Base-by-base conservation (phyloP, 768 basidiomycete species). In the Leccinellum rugosiceps region DNA sequence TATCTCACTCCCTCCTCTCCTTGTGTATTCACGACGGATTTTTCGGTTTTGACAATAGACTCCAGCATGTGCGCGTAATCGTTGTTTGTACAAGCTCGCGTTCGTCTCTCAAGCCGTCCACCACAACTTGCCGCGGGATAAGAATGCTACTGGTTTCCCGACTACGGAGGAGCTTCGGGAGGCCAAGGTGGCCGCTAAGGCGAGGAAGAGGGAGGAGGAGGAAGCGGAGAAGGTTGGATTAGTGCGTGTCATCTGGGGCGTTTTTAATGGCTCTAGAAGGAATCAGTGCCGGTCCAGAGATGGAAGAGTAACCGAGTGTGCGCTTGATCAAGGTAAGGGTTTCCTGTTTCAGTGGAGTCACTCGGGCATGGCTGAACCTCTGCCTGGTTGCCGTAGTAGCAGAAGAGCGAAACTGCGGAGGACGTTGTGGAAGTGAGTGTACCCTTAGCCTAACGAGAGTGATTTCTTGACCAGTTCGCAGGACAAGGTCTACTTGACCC, bases 21-120 rank as follows among this genome's bases (percentile, higher is more conserved):
- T n/a, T 6, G 19, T 44, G 21, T 9, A 26, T 23, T 23, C 9
- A 30, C 25, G 44, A 64, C 38, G 19, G 35, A 26, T 23, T 15
- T 2, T 8, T 56, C n/a, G 2, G 11, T 34, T 15, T 14, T 31
- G 4, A 19, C n/a, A 13, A 6, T 34, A 69, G 80, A 69, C 43
- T 65, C 72, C 44, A 65, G 72, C 47, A 51, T 82, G 28, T 86
- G 90, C 65, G 72, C n/a, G n/a, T n/a, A n/a, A n/a, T n/a, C n/a
- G n/a, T n/a, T n/a, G n/a, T n/a, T n/a, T n/a, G n/a, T n/a, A n/a
- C n/a, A n/a, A n/a, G n/a, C n/a, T n/a, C n/a, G n/a, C n/a, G n/a
- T n/a, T 76, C 76, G 17, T 93, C 92, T 72, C 75, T 95, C 50
- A 90, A 87, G 64, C 86, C 91, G 21, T 88, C 92, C 17, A 91